These are phyloP conservation scores for Candida pseudoviswanathii DNA, from an alignment of 1,139 yeast species.

Conservation along the genomic window DNA sequence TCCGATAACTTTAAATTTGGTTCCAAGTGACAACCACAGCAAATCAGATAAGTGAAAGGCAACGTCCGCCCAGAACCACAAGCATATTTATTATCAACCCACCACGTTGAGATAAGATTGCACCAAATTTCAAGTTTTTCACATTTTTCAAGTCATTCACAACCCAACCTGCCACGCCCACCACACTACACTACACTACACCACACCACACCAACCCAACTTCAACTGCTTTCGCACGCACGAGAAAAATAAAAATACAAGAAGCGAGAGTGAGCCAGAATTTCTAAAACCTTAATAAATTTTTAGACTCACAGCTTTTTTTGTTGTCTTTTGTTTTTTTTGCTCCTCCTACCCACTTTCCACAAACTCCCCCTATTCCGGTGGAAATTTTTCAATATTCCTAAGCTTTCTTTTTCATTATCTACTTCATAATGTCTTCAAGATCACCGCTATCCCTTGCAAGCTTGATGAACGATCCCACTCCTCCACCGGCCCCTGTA, in stretches of 20 bases:
- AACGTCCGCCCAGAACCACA: no score
- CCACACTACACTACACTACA: neutral
- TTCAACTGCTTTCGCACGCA: neutral
- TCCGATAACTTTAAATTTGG: neutral
- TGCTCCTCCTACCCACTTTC: neutral
- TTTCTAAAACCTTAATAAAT: neutral
- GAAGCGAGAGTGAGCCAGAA: neutral
- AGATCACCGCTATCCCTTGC: conserved; percentile 8
- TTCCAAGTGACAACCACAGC: neutral
- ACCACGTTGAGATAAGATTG: neutral
- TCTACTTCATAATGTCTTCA: conserved; percentile 3
- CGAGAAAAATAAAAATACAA: neutral
- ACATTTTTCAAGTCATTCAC: neutral
- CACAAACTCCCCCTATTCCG: neutral
- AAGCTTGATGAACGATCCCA: conserved; percentile 5
- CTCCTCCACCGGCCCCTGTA: conserved; percentile 1
- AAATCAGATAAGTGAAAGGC: no score
- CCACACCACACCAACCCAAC: neutral
- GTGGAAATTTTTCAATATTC: neutral
- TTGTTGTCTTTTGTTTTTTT: neutral
- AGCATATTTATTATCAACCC: neutral
- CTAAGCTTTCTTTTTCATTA: no score
- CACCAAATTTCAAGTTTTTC: conserved; percentile 2
- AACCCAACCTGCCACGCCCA: no score
- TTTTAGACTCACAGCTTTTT: neutral